A percentile compares a stretch with the other conserved stretches of the same genome.
phyloP scores from a whole-genome alignment of 331 rosid species.

The Acacia pycnantha region DNA sequence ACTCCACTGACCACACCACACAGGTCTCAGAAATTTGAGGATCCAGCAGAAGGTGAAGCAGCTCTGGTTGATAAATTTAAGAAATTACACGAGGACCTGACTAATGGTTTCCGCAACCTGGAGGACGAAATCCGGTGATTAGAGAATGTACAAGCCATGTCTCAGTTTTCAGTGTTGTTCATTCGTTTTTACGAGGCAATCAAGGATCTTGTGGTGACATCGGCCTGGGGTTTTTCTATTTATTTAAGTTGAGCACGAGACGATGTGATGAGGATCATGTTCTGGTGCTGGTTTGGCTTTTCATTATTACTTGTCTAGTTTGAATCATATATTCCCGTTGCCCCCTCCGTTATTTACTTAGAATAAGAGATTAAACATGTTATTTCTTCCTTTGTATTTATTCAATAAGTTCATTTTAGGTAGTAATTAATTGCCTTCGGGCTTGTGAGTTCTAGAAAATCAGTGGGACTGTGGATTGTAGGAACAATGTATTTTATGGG shows the following conservation, averaged over 20 bases:
- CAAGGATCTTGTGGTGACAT: constrained; percentile 27
- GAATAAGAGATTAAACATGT: constrained; percentile 45
- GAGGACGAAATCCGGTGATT: constrained; percentile 93
- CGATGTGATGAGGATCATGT: constrained; percentile 34
- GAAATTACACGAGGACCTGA: constrained; percentile 79
- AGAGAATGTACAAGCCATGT: constrained; percentile 17
- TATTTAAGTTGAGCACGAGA: constrained; percentile 28
- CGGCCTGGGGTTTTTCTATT: constrained; percentile 15
- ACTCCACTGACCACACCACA: constrained; percentile 16
- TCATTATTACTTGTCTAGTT: constrained; percentile 46
- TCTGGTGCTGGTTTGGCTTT: constrained; percentile 41
- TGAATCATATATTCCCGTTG: constrained; percentile 33
- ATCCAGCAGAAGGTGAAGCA: constrained; percentile 95
- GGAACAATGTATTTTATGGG: constrained; percentile 23
- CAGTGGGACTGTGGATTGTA: not conserved
- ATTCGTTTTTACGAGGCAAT: constrained; percentile 34
- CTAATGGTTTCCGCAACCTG: constrained; percentile 91
- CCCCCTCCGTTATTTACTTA: constrained; percentile 24
- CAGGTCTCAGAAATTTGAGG: constrained; percentile 99
- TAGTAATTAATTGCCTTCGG: constrained; percentile 30
- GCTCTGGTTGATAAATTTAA: constrained; percentile 71
- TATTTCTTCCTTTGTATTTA: constrained; percentile 47
- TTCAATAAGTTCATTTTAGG: constrained; percentile 42
- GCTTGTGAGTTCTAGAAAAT: constrained; percentile 24
- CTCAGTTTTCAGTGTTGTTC: not conserved